Evolutionary conservation across 495 filamentous ascomycete genomes (phyloP).

Genomic region (Trichoderma asperelloides): DNA sequence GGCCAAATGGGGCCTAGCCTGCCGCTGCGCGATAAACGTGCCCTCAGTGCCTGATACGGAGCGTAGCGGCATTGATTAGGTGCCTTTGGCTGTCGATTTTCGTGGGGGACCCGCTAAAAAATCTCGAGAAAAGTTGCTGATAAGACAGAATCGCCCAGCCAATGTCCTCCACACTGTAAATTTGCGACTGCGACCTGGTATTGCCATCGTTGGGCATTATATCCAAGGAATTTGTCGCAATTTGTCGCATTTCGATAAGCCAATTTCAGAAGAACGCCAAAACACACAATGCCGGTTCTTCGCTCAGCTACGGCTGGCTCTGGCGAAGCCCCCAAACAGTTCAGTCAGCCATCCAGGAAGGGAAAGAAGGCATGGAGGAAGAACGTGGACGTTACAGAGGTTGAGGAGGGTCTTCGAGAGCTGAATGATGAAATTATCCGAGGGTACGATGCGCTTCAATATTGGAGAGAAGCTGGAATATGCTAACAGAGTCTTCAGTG

Average conservation of each 20-base stretch:
- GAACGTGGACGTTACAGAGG: slow-evolving; percentile 84
- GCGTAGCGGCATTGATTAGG: too few relatives aligned
- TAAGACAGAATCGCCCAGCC: not conserved
- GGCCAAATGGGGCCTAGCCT: not conserved
- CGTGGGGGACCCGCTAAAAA: slow-evolving; percentile 6
- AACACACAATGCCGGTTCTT: slow-evolving; percentile 25
- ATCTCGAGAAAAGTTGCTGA: slow-evolving; percentile 11
- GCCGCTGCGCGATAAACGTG: slow-evolving; percentile 2
- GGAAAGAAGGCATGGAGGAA: slow-evolving; percentile 99
- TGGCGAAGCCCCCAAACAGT: slow-evolving; percentile 38
- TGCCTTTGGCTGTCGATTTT: not conserved
- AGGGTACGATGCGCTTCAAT: slow-evolving; percentile 48
- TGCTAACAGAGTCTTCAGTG: slow-evolving; percentile 44
- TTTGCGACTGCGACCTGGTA: slow-evolving; percentile 6
- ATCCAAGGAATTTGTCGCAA: not conserved
- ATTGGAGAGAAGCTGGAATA: not conserved
- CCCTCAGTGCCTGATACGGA: too few relatives aligned
- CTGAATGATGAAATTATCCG: slow-evolving; percentile 80
- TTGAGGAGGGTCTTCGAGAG: slow-evolving; percentile 73
- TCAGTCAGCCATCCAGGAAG: slow-evolving; percentile 84
- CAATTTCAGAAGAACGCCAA: slow-evolving; percentile 3
- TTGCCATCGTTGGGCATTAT: not conserved
- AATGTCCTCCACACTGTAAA: slow-evolving; percentile 8
- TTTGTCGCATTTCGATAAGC: not conserved
- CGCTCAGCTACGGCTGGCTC: slow-evolving; percentile 21